These are phyloP conservation scores for Arthrobotrys pseudoclavata DNA, from an alignment of 2,329 filamentous ascomycete genomes.

Conservation along the genomic window DNA sequence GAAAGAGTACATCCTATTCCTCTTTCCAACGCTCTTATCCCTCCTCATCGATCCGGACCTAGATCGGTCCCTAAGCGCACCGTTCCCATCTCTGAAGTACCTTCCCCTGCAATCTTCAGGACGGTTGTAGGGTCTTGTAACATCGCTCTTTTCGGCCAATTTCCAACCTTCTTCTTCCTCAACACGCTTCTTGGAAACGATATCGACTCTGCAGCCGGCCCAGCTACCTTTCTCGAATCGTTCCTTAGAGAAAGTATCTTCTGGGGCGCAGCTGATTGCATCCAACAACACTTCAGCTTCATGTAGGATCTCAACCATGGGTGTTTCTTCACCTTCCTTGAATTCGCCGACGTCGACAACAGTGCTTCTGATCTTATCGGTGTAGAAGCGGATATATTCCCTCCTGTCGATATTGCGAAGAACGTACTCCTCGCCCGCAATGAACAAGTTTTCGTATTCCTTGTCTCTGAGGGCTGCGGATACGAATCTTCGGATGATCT, in stretches of 20 bases:
- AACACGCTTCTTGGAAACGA: constrained; percentile 45
- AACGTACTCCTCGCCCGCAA: constrained; percentile 45
- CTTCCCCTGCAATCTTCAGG: constrained; percentile 42
- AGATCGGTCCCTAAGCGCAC: constrained; percentile 29
- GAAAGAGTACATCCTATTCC: constrained; percentile 59
- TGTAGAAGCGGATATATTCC: constrained; percentile 41
- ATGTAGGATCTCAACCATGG: constrained; percentile 44
- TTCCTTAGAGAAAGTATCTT: constrained; percentile 27
- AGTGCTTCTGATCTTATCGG: constrained; percentile 35
- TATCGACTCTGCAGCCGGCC: constrained; percentile 50
- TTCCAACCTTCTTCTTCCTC: constrained; percentile 41
- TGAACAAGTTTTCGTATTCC: constrained; percentile 55
- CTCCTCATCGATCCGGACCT: constrained; percentile 21
- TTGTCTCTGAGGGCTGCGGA: constrained; percentile 46
- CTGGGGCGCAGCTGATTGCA: constrained; percentile 50
- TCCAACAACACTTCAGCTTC: constrained; percentile 48
- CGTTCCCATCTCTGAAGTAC: constrained; percentile 30
- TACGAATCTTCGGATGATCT: constrained; percentile 50
- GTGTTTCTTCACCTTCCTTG: constrained; percentile 35
- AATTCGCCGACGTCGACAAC: constrained; percentile 33
- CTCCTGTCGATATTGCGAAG: constrained; percentile 45
- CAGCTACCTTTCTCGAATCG: constrained; percentile 51
- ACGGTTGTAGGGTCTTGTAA: constrained; percentile 31
- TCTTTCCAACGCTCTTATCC: constrained; percentile 46
- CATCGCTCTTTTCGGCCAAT: constrained; percentile 22